These are phyloP conservation scores for Diutina ranongensis DNA, from an alignment of 1,139 yeast species.

Conservation along the genomic window DNA sequence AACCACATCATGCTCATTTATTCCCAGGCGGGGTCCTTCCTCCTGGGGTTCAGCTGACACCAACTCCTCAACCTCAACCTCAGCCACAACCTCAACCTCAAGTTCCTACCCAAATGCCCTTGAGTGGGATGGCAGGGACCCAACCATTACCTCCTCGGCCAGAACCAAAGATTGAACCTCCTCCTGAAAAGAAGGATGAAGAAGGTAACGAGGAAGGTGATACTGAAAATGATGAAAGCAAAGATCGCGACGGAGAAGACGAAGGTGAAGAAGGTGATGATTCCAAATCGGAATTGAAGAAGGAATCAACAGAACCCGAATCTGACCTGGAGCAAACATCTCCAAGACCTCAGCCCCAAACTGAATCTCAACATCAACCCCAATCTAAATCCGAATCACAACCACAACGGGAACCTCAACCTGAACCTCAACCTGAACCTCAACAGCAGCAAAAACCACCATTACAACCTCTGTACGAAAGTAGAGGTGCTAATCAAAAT, in stretches of 20 bases:
- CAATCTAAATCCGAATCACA: no score
- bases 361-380: no score
- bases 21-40: constrained; percentile 11
- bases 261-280: neutral
- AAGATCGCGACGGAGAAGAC: neutral
- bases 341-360: no score
- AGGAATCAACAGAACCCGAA: no score
- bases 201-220: neutral
- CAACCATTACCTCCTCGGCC: constrained; percentile 3
- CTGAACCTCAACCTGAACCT: no score
- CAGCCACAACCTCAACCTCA: neutral
- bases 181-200: neutral
- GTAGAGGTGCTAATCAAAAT: no score
- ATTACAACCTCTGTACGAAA: no score
- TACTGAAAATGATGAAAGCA: neutral
- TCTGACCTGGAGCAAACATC: no score
- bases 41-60: neutral
- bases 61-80: neutral
- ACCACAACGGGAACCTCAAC: no score
- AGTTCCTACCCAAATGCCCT: neutral
- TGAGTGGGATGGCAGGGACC: constrained; percentile 3
- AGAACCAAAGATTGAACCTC: neutral
- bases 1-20: constrained; percentile 29
- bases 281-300: no score
- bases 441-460: no score